A percentile compares a stretch with the other conserved stretches of the same genome.
These are phyloP conservation scores for Diaporthe ilicicola DNA, from an alignment of 2,329 filamentous ascomycete genomes.

Conservation along the genomic window DNA sequence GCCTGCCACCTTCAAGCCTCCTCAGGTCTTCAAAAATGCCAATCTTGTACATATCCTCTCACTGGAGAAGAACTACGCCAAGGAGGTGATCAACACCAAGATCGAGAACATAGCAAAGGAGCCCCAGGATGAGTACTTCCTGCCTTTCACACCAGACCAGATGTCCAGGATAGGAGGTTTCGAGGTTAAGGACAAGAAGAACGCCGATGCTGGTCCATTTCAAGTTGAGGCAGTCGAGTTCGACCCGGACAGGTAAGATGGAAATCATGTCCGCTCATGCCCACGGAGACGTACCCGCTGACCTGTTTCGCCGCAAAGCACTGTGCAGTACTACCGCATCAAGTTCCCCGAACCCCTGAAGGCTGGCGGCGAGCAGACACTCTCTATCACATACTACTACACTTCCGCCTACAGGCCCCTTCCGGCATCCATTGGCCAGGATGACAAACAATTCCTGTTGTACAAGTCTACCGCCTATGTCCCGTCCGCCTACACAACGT, in stretches of 20 bases:
- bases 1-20: constrained; percentile 78
- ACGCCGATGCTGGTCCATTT: constrained; percentile 73
- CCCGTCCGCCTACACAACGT: constrained; percentile 82
- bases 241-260: constrained; percentile 63
- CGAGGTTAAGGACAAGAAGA: constrained; percentile 93
- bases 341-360: constrained; percentile 79
- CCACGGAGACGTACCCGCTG: background rate
- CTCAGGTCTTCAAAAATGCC: constrained; percentile 91
- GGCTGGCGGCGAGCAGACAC: constrained; percentile 80
- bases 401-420: constrained; percentile 83
- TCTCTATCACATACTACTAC: constrained; percentile 86
- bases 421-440: constrained; percentile 83
- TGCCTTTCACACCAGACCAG: constrained; percentile 82
- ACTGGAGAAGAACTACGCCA: constrained; percentile 89
- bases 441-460: constrained; percentile 84
- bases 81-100: constrained; percentile 92
- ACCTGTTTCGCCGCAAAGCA: constrained; percentile 52
- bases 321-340: constrained; percentile 85
- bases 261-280: background rate
- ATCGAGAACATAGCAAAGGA: constrained; percentile 85
- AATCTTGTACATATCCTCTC: constrained; percentile 92
- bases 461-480: constrained; percentile 88
- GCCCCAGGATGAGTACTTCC: constrained; percentile 88
- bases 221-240: constrained; percentile 73
- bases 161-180: constrained; percentile 83